These are phyloP conservation scores for Erucastrum elatum DNA, from an alignment of 345 rosid genomes.

Conservation along the genomic window DNA sequence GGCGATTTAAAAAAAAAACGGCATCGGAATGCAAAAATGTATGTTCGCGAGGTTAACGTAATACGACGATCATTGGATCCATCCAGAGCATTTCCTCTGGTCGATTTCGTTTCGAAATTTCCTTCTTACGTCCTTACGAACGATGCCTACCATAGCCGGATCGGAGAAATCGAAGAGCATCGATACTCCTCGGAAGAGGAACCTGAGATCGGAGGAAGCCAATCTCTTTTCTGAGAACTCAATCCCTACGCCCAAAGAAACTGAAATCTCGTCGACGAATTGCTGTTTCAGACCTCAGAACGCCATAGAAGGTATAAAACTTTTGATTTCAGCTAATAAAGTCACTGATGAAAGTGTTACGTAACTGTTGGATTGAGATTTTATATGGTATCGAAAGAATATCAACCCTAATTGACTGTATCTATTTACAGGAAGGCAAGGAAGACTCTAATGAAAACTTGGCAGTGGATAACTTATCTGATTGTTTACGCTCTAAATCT, in stretches of 20 bases:
- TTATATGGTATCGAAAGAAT: not conserved
- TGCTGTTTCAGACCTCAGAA: constrained; percentile 21
- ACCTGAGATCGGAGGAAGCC: constrained; percentile 44
- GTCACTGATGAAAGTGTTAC: not conserved
- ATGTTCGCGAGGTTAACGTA: not conserved
- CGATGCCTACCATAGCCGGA: constrained; percentile 58
- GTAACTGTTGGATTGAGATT: not conserved
- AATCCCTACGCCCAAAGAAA: constrained; percentile 38
- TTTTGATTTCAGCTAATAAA: not conserved
- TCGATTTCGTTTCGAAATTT: not conserved
- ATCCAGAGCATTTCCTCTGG: not conserved
- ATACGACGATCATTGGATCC: too few relatives aligned
- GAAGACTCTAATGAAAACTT: constrained; percentile 30
- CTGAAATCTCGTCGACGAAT: constrained; percentile 48
- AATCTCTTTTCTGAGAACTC: constrained; percentile 8
- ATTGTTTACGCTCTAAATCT: constrained; percentile 27
- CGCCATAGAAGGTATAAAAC: constrained; percentile 7
- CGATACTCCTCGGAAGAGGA: constrained; percentile 49
- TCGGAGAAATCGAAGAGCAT: constrained; percentile 31
- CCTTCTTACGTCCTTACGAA: constrained; percentile 14
- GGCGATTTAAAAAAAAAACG: not conserved
- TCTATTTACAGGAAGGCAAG: constrained; percentile 30
- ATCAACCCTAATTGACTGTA: not conserved
- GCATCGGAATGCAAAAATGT: constrained; percentile 25
- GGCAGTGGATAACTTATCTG: constrained; percentile 24